Evolutionary conservation across 768 basidiomycete genomes (phyloP), one percentile per base, ranked within the genome.

Genomic region (Erythrobasidium yunnanense): DNA sequence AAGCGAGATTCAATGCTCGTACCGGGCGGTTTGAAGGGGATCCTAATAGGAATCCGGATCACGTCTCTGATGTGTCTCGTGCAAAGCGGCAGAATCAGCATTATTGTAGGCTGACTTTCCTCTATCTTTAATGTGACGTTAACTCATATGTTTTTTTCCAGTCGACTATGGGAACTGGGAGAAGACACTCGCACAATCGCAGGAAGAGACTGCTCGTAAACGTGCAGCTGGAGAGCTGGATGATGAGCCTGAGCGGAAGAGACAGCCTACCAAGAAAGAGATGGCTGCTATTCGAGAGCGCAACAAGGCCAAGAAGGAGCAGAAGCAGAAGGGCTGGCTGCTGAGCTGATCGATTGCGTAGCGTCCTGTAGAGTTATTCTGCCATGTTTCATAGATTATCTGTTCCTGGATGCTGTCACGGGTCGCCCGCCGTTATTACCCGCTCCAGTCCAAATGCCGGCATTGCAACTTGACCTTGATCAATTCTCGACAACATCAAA

Each of bases 1-100:
- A 22, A n/a, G 47, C 45, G 3, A 23, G 62, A 17, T 68, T 68
- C 67, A 68, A 68, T 32, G 62, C 63, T 25, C 45, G 67, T 4
- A 65, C 67, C 23, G 67, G 67, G 8, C 52, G 49, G 42, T 68
- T 68, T 34, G 63, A 68, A 45, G 63, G 46, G 23, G 67, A 68
- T 49, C 57, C 66, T 1, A 50, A 29, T 2, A 23, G 46, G 27
- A 49, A 67, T 35, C 66, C 66, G 27, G 66, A 67, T 52, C 32
- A 34, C n/a, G 66, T 67, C 11, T n/a, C 22, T n/a, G 67, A 68
- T 57, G 66, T 65, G 11, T 34, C 30, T 17, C 47, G 67, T 8
- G 62, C 62, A 15, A 65, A 65, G 49, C 22, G 67, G 33, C 67
- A 68, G 60, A 68, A 57, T 49, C 33, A 34, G 11, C 34, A 53